A percentile compares a stretch with the other conserved stretches of the same genome.
phyloP scores from a whole-genome alignment of 352 stramenopile species.

The Phytophthora pisi region DNA sequence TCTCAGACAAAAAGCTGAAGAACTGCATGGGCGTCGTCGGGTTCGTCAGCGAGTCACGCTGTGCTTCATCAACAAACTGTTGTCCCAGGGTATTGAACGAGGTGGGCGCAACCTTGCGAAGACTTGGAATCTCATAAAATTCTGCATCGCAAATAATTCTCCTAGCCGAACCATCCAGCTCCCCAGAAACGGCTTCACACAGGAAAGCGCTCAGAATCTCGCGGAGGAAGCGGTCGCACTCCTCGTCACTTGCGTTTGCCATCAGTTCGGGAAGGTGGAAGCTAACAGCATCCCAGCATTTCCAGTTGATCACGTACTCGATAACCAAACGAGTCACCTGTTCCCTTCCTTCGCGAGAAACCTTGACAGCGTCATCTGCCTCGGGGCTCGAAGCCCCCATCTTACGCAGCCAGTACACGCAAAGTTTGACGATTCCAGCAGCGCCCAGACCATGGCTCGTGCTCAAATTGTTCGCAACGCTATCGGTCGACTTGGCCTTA shows the following conservation, averaged over 20 bases:
- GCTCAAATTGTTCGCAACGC: conserved; percentile 1
- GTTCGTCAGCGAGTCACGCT: conserved; percentile 4
- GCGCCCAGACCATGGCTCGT: conserved; percentile 34
- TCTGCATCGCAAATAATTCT: conserved; percentile 71
- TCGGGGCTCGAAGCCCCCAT: not conserved
- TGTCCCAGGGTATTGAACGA: conserved; percentile 42
- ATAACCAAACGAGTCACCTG: conserved; percentile 55
- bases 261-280: conserved; percentile 78
- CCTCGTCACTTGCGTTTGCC: conserved; percentile 37
- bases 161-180: conserved; percentile 31
- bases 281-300: conserved; percentile 72
- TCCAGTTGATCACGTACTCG: conserved; percentile 60
- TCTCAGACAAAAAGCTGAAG: conserved; percentile 40
- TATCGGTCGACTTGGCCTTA: not conserved
- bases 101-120: conserved; percentile 46
- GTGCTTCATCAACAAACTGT: conserved; percentile 27
- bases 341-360: conserved; percentile 26
- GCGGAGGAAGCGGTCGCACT: conserved; percentile 36
- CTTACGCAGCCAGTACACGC: conserved; percentile 63
- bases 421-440: conserved; percentile 79
- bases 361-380: not conserved
- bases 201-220: conserved; percentile 47
- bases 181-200: conserved; percentile 20
- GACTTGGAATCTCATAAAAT: conserved; percentile 80
- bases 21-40: conserved; percentile 22